Evolutionary conservation across 1,284 basidiomycete genomes (phyloP).

Genomic region (Ceratobasidium theobromae): DNA sequence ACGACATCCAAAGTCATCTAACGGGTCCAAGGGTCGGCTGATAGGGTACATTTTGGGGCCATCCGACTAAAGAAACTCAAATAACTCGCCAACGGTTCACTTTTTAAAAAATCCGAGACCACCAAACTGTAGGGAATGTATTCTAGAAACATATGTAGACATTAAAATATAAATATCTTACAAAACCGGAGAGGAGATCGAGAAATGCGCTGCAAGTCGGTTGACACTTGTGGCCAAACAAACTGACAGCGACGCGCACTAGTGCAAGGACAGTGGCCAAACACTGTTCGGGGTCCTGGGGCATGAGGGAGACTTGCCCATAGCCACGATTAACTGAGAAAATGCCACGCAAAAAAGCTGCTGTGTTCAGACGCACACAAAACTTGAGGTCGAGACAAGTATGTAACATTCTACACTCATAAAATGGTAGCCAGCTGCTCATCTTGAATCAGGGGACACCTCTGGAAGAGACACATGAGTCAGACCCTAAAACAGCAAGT

Average conservation of each 20-base stretch:
- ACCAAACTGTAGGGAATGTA: background rate
- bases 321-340: no score
- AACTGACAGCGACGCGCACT: no score
- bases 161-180: background rate
- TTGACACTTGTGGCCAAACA: background rate
- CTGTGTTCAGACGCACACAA: no score
- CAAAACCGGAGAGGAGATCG: background rate
- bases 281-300: no score
- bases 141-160: background rate
- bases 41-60: background rate
- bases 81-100: background rate
- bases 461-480: background rate
- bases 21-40: background rate
- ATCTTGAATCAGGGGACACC: background rate
- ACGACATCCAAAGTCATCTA: background rate
- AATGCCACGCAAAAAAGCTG: no score
- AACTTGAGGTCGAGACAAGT: no score
- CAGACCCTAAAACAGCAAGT: background rate
- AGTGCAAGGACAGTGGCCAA: no score
- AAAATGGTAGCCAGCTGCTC: background rate
- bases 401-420: background rate
- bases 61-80: background rate
- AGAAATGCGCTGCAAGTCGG: background rate
- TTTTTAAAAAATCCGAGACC: background rate
- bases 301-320: no score